Evolutionary conservation across 1,284 basidiomycete genomes (phyloP), one percentile per base, ranked within the genome.

Genomic region (Farysia itapuensis): DNA sequence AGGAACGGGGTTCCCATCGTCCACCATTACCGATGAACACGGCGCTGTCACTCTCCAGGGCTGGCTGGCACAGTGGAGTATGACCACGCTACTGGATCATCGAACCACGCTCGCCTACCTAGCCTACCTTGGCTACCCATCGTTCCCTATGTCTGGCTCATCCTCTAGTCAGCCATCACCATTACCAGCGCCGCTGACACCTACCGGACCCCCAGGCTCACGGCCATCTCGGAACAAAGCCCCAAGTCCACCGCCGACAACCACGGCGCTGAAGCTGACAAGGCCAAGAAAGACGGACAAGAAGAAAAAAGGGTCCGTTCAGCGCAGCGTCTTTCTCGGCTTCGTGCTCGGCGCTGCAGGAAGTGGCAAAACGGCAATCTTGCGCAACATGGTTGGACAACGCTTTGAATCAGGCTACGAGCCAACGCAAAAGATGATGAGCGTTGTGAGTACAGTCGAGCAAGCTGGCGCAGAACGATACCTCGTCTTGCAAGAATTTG

Each of bases 61-160:
- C 6, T 98, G 94, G 94, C 81, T 98, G 14, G 94, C 94, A 19
- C 93, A 97, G 76, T 98, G 94, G 94, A 95, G 90, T 75, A 96
- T 97, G 93, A 95, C 92, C 1, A 98, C 94, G 1, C 81, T 98
- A 2, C 82, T 98, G 14, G 90, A 96, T 70, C 87, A 93, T 68
- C 87, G 86, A 74, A 89, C 88, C 18, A 95, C 94, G 0, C 81
- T 98, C 18, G 88, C 90, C 19, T 97, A 96, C 77, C 86, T 98
- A n/a, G 93, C 93, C 14, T 95, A 97, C 74, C 82, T 93, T 25
- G 90, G 89, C 29, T 93, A 90, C 75, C 85, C 87, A 0, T 64
- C 61, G 7, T 67, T 71, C 44, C 56, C 66, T 14, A 33, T 46
- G 16, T 46, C 53, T 24, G 57, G 59, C 25, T 57, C 53, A 5